A percentile compares a stretch with the other conserved stretches of the same genome.
phyloP scores from a whole-genome alignment of 345 rosid genomes.

The Eucalyptus regnans region DNA sequence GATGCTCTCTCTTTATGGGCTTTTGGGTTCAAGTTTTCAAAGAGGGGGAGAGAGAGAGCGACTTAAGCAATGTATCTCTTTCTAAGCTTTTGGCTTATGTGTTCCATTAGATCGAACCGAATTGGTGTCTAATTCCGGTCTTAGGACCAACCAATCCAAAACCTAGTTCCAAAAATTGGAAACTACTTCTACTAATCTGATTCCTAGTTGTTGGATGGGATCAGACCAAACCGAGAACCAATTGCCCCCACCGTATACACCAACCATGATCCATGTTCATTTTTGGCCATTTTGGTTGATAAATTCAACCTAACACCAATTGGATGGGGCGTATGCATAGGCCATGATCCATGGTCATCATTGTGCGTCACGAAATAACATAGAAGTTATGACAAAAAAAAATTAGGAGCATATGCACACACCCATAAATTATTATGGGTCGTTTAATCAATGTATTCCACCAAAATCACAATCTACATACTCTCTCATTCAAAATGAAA shows the following conservation, averaged over 20 bases:
- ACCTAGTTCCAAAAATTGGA: background rate
- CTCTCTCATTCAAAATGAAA: background rate
- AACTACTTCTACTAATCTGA: background rate
- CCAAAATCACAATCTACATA: background rate
- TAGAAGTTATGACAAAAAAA: background rate
- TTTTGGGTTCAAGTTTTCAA: no score
- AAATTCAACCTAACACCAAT: background rate
- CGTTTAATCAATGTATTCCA: no score
- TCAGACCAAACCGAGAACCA: accelerated
- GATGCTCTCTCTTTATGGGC: no score
- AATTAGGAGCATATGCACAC: no score
- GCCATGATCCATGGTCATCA: background rate
- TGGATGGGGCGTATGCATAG: accelerated
- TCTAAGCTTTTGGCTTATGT: no score
- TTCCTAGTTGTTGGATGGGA: background rate
- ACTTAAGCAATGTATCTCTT: no score
- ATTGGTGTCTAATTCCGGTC: no score
- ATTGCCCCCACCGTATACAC: background rate
- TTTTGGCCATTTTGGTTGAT: background rate
- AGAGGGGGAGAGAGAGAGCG: no score
- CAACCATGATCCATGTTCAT: no score
- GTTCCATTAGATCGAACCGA: no score
- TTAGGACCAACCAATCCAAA: background rate
- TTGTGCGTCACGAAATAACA: background rate
- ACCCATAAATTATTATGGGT: background rate